These are phyloP conservation scores for Cornus kousa DNA, from an alignment of 148 eudicot genomes.

Conservation along the genomic window DNA sequence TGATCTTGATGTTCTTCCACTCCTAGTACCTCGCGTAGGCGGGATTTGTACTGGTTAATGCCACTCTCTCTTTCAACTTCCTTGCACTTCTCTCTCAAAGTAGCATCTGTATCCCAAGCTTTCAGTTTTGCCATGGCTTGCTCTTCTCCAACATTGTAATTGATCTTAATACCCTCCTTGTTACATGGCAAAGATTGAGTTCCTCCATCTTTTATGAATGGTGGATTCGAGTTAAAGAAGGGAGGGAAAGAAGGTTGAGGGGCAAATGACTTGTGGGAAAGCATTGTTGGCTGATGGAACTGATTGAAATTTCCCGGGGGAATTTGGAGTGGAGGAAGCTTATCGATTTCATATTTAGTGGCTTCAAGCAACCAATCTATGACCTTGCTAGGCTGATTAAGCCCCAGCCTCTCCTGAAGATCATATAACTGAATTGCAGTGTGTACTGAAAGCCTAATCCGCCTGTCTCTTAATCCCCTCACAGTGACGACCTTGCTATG, in stretches of 20 bases:
- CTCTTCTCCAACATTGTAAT: constrained; percentile 20
- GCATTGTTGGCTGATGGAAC: constrained; percentile 26
- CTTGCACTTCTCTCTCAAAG: constrained; percentile 29
- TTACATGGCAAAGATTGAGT: neutral
- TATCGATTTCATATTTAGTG: constrained; percentile 63
- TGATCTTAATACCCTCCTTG: constrained; percentile 28
- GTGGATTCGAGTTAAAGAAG: constrained; percentile 33
- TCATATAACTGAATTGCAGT: constrained; percentile 84
- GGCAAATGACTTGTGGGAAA: constrained; percentile 26
- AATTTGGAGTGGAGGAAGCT: constrained; percentile 71
- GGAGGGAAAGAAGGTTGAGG: constrained; percentile 36
- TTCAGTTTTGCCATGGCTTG: constrained; percentile 13
- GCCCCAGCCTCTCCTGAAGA: constrained; percentile 69
- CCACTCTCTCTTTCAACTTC: constrained; percentile 18
- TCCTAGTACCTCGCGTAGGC: too few relatives aligned
- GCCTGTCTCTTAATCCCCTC: constrained; percentile 65
- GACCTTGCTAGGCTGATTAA: constrained; percentile 79
- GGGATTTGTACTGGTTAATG: neutral
- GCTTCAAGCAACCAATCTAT: constrained; percentile 78
- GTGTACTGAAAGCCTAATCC: constrained; percentile 73
- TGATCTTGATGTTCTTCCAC: constrained; percentile 19
- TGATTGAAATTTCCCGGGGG: constrained; percentile 36
- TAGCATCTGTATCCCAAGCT: constrained; percentile 3
- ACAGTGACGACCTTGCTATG: constrained; percentile 82
- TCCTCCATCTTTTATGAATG: constrained; percentile 24